Conservation (phyloP, 2,329 filamentous ascomycete genomes). For the Microdochium nivale region DNA sequence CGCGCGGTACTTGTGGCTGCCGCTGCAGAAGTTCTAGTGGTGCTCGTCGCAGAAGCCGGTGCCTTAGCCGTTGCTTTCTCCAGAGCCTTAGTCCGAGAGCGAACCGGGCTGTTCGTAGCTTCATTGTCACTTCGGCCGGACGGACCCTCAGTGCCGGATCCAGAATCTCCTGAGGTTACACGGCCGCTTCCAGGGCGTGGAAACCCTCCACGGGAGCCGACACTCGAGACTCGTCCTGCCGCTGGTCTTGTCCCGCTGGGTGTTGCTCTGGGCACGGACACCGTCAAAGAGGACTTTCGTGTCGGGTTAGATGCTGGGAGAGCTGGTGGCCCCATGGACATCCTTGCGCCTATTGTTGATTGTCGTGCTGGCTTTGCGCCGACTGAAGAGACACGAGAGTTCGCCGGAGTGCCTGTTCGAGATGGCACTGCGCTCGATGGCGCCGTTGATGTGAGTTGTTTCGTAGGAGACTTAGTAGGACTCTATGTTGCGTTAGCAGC, state of each 20-base stretch:
- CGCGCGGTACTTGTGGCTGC: slow-evolving; percentile 20
- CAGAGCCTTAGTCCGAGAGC: slow-evolving; percentile 39
- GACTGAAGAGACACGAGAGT: slow-evolving; percentile 33
- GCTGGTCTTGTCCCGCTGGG: slow-evolving; percentile 25
- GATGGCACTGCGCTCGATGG: slow-evolving; percentile 49
- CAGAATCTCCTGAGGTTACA: slow-evolving; percentile 37
- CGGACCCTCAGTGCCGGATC: slow-evolving; percentile 36
- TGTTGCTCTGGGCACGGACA: slow-evolving; percentile 23
- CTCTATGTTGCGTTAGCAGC: slow-evolving; percentile 39
- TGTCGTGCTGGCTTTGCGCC: slow-evolving; percentile 41
- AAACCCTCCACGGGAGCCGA: slow-evolving; percentile 22
- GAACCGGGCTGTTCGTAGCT: slow-evolving; percentile 40
- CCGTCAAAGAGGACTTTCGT: slow-evolving; percentile 35
- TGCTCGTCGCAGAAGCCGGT: slow-evolving; percentile 16
- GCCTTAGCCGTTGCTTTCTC: slow-evolving; percentile 37
- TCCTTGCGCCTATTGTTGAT: slow-evolving; percentile 43
- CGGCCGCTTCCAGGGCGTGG: slow-evolving; percentile 30
- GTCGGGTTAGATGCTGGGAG: slow-evolving; percentile 33
- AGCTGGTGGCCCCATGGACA: slow-evolving; percentile 61
- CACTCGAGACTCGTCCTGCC: slow-evolving; percentile 29
- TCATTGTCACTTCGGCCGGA: slow-evolving; percentile 43
- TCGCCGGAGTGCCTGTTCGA: slow-evolving; percentile 52
- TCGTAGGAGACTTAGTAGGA: slow-evolving; percentile 72
- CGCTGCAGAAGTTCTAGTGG: slow-evolving; percentile 11
- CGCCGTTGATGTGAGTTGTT: slow-evolving; percentile 50